Percentiles rank a stretch among this genome's conserved stretches.
Evolutionary conservation across 148 eudicot species (phyloP).

Genomic region (Silene conica): DNA sequence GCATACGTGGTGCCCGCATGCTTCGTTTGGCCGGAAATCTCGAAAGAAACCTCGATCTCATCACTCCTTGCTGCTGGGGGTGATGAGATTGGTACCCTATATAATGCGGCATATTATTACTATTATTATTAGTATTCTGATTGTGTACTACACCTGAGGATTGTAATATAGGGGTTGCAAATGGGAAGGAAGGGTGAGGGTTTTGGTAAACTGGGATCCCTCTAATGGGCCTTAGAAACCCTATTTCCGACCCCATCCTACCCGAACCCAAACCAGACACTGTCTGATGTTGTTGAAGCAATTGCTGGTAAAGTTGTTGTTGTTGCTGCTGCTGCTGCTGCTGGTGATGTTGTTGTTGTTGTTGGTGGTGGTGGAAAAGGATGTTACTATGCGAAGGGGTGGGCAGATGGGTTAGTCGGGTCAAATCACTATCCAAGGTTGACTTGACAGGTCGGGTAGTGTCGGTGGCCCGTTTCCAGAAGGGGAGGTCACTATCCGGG

Average conservation of each 20-base stretch:
- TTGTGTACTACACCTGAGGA: not conserved
- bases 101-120: slow-evolving; percentile 5
- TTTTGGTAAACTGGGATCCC: slow-evolving; percentile 92
- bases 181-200: slow-evolving; percentile 48
- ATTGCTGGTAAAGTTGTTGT: slow-evolving; percentile 24
- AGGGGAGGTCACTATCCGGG: slow-evolving; percentile 42
- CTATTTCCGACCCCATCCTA: slow-evolving; percentile 39
- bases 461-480: slow-evolving; percentile 37
- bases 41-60: slow-evolving; percentile 63
- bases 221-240: slow-evolving; percentile 67
- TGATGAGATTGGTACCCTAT: not conserved
- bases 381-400: not conserved
- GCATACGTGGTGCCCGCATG: slow-evolving; percentile 96
- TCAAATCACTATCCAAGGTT: slow-evolving; percentile 27
- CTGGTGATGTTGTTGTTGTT: slow-evolving; percentile 16
- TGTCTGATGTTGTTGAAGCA: slow-evolving; percentile 13
- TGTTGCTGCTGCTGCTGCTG: slow-evolving; percentile 22
- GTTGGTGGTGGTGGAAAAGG: slow-evolving; percentile 20
- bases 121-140: not conserved
- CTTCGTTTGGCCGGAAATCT: slow-evolving; percentile 78
- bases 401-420: slow-evolving; percentile 18
- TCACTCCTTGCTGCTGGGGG: slow-evolving; percentile 39
- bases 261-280: not conserved
- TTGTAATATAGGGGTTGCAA: slow-evolving; percentile 18
- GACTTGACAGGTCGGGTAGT: not conserved